Evolutionary conservation across 2,329 filamentous ascomycete species (phyloP).

Genomic region (Penicillium fuscoglaucum): DNA sequence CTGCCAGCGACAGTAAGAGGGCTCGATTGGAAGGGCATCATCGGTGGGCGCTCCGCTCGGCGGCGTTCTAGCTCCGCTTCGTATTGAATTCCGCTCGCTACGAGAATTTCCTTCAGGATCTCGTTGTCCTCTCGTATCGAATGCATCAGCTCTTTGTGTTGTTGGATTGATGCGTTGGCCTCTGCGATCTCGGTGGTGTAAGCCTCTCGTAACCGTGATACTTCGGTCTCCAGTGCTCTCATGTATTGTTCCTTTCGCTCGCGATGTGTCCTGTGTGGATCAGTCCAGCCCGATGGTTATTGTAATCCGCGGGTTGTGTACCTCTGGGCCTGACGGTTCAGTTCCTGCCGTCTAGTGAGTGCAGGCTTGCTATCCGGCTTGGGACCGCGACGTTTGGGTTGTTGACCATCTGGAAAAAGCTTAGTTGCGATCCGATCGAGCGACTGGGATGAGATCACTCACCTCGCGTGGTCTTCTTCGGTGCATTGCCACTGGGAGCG

Average conservation of each 20-base stretch:
- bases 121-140: slow-evolving; percentile 77
- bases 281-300: slow-evolving; percentile 17
- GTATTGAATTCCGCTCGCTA: slow-evolving; percentile 59
- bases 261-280: slow-evolving; percentile 74
- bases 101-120: slow-evolving; percentile 65
- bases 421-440: slow-evolving; percentile 16
- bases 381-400: slow-evolving; percentile 84
- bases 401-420: slow-evolving; percentile 67
- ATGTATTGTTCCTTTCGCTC: slow-evolving; percentile 97
- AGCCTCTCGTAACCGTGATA: slow-evolving; percentile 78
- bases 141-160: slow-evolving; percentile 74
- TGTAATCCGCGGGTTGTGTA: slow-evolving; percentile 42
- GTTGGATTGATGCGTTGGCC: slow-evolving; percentile 43
- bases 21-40: slow-evolving; percentile 34
- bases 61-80: slow-evolving; percentile 50
- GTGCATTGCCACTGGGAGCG: slow-evolving; percentile 33
- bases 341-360: slow-evolving; percentile 83
- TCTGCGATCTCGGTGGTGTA: slow-evolving; percentile 68
- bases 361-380: slow-evolving; percentile 97
- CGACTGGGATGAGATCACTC: slow-evolving; percentile 23
- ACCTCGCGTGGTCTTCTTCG: slow-evolving; percentile 77
- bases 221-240: slow-evolving; percentile 87
- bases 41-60: slow-evolving; percentile 32
- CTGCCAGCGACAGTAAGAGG: slow-evolving; percentile 47
- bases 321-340: slow-evolving; percentile 95